phyloP scores from a whole-genome alignment of 352 stramenopile species.

The Globisporangium splendens region DNA sequence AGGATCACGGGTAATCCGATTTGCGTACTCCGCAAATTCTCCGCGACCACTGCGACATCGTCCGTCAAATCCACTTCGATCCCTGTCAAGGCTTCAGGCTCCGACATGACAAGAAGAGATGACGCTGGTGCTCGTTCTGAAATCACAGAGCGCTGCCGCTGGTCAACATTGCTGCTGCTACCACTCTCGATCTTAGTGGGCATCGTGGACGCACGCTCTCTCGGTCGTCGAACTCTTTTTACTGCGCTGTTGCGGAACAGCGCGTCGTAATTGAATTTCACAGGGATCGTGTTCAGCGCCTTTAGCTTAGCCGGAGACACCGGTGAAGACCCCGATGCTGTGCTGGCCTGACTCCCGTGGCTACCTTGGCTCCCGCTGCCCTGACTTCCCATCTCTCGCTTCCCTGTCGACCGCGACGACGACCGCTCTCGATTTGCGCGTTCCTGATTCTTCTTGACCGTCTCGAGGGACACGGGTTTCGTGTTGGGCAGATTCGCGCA shows the following conservation, averaged over 20 bases:
- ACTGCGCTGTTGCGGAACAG: conserved; percentile 29
- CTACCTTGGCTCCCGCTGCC: background rate
- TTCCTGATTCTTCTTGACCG: conserved; percentile 4
- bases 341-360: background rate
- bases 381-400: background rate
- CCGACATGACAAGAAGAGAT: too few relatives aligned
- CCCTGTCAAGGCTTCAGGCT: background rate
- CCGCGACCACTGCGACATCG: conserved; percentile 1
- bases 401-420: background rate
- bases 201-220: conserved; percentile 9
- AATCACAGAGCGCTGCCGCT: background rate
- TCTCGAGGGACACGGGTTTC: conserved; percentile 13
- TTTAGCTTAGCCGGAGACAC: conserved; percentile 5
- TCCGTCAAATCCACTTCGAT: background rate
- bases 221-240: background rate
- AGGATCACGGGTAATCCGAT: conserved; percentile 11
- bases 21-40: conserved; percentile 7
- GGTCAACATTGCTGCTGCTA: background rate
- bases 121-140: background rate
- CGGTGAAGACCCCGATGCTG: conserved; percentile 1
- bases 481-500: conserved; percentile 24
- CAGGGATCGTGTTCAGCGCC: background rate
- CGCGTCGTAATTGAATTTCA: conserved; percentile 41
- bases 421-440: conserved; percentile 8
- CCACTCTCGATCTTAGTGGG: background rate